Percentiles rank a stretch among this genome's conserved stretches.
phyloP scores from a whole-genome alignment of 305 asterid species.

The Fraxinus ornus region DNA sequence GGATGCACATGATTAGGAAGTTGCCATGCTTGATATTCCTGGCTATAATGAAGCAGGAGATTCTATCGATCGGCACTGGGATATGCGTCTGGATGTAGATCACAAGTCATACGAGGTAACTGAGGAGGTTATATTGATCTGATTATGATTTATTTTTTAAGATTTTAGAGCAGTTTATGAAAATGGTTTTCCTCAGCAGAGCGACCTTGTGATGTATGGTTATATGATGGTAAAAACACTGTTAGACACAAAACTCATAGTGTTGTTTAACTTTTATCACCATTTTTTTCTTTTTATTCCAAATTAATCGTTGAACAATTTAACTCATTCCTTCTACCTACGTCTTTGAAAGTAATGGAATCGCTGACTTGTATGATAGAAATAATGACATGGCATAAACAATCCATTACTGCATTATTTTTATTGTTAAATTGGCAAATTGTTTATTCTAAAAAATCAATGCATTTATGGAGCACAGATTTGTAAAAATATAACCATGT shows the following conservation, averaged over 20 bases:
- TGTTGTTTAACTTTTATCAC: not conserved
- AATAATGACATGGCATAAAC: not conserved
- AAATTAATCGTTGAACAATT: not conserved
- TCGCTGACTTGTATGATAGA: not conserved
- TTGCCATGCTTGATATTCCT: slow-evolving; percentile 71
- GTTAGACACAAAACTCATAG: not conserved
- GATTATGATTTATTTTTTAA: not conserved
- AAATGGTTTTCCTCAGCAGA: not conserved
- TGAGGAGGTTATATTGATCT: not conserved
- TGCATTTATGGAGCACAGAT: not conserved
- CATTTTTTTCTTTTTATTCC: not conserved
- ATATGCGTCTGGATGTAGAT: slow-evolving; percentile 63
- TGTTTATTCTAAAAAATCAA: not conserved
- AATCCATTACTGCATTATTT: not conserved
- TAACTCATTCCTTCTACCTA: not conserved
- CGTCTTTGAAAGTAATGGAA: not conserved
- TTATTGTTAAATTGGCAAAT: not conserved
- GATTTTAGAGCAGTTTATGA: not conserved
- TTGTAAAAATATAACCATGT: not conserved
- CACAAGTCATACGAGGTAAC: slow-evolving; percentile 35
- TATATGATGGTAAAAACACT: not conserved
- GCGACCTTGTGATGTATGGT: not conserved
- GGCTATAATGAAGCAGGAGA: slow-evolving; percentile 58
- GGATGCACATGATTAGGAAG: slow-evolving; percentile 49
- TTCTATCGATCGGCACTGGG: slow-evolving; percentile 70